Evolutionary conservation across 495 filamentous ascomycete genomes (phyloP), one percentile per base, ranked within the genome.

Genomic region (Penicillium bovifimosum): DNA sequence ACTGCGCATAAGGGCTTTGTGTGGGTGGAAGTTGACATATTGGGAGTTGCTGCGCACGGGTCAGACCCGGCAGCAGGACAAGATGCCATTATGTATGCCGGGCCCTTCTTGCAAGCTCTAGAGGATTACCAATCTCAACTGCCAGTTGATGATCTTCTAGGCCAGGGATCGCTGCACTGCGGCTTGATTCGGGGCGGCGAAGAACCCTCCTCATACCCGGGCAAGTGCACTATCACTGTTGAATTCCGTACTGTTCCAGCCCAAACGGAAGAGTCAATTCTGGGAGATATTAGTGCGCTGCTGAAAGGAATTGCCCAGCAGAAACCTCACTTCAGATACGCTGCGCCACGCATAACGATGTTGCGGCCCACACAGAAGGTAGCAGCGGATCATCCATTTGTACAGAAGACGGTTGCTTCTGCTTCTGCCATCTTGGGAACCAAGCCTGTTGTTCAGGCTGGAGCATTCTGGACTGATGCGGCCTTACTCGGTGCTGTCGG

Each of bases 1-100:
- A 66, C 63, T 31, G 71, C 73, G 1, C 75, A 78, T 45, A 76
- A 78, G 38, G 76, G 76, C 0, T 77, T 77, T 36, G 58, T 75
- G 2, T 76, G 74, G 73, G 59, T 76, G 8, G 68, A 78, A 34
- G 55, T 78, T 6, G 63, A 74, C 26, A 68, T 77, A 5, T 54
- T 66, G 8, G 76, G 76, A 31, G 59, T 71, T 14, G 74, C 76
- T 29, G 71, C 73, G 2, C 76, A 78, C 41, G 76, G 76, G 5
- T 78, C 76, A 0, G 54, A 71, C 9, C 68, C 70, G 17, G 52
- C 61, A 7, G 44, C 61, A 1, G 75, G 74, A 8, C 48, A 66
- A 16, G 76, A 78, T 52, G 70, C 74, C 2, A 78, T 78, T 35
- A 51, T 70, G 3, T 60, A 69, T 8, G 63, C 74, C 11, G 74